These are phyloP conservation scores for Batkoa obscura DNA, from an alignment of 371 early-diverging fungal genomes.

Conservation along the genomic window DNA sequence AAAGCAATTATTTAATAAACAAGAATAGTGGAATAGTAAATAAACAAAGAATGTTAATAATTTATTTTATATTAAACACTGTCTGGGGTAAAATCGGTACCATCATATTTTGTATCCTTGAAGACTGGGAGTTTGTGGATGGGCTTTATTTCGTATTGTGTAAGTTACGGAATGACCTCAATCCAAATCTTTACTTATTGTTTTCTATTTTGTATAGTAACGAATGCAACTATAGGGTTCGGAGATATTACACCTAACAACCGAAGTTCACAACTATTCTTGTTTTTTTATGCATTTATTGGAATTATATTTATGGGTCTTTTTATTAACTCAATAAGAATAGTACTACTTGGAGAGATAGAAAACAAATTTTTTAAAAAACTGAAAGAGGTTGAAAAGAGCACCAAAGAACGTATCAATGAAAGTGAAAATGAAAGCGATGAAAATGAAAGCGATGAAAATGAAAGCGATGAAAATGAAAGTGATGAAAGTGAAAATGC, in stretches of 20 bases:
- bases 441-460: no score
- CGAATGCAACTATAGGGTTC: constrained; percentile 7
- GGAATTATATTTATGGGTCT: constrained; percentile 7
- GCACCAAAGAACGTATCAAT: no score
- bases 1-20: not conserved
- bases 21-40: constrained; percentile 1
- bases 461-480: no score
- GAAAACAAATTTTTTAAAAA: not conserved
- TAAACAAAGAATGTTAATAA: not conserved
- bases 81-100: constrained; percentile 2
- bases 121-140: constrained; percentile 3
- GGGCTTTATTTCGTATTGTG: constrained; percentile 3
- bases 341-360: not conserved
- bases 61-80: not conserved
- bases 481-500: not conserved
- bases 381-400: not conserved
- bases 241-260: constrained; percentile 1
- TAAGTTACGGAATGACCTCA: not conserved
- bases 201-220: not conserved
- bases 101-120: not conserved
- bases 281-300: constrained; percentile 4
- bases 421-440: no score
- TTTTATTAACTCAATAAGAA: constrained; percentile 1
- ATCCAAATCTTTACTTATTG: not conserved
- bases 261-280: not conserved